Conservation (phyloP, 1,139 yeast genomes). For the Kodamaea sp. region DNA sequence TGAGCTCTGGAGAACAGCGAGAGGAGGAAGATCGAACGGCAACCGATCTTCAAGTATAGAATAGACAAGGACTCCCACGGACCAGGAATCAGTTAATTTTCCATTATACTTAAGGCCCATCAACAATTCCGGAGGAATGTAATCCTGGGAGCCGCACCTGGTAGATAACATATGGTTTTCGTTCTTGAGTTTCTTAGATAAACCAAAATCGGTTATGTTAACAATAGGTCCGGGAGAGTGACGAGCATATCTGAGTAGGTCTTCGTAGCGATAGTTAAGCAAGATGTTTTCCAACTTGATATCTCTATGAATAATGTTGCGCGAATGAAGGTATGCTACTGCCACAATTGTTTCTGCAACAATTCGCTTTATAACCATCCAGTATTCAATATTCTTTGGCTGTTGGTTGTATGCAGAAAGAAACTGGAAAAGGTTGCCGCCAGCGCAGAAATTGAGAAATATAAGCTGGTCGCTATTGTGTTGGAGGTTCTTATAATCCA, state of each 20-base stretch:
- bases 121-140: constrained; percentile 88
- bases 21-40: constrained; percentile 76
- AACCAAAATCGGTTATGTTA: constrained; percentile 84
- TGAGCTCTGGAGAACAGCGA: constrained; percentile 30
- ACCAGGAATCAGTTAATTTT: constrained; percentile 88
- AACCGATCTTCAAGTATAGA: constrained; percentile 79
- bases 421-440: constrained; percentile 80
- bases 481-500: constrained; percentile 29
- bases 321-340: constrained; percentile 68
- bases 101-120: constrained; percentile 94
- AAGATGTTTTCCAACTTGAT: constrained; percentile 81
- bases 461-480: constrained; percentile 45
- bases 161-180: constrained; percentile 69
- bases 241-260: constrained; percentile 19
- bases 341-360: constrained; percentile 72
- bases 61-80: constrained; percentile 86
- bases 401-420: constrained; percentile 34
- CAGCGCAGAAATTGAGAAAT: constrained; percentile 73
- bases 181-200: constrained; percentile 66
- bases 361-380: constrained; percentile 56
- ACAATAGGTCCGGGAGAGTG: constrained; percentile 42
- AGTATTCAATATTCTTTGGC: constrained; percentile 30
- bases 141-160: constrained; percentile 94
- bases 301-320: constrained; percentile 79
- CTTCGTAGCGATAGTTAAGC: constrained; percentile 40